Base-by-base conservation (phyloP, 306 rosid species). In the Gleditsia sinensis region DNA sequence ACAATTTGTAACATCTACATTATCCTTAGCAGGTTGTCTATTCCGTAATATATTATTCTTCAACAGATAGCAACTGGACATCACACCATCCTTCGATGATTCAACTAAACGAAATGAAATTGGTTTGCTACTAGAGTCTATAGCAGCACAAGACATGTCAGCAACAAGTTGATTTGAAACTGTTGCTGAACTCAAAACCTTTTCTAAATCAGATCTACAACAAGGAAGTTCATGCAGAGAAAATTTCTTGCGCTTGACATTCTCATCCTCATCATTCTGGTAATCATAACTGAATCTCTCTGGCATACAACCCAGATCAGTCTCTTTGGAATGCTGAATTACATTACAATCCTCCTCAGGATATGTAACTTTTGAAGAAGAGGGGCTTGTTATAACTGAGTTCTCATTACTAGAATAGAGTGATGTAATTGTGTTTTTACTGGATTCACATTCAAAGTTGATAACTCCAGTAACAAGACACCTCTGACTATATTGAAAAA, bases 51-150 rank as follows among this genome's bases (percentile, higher is more conserved):
- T 51, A 60, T 76, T 79, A 57, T 87, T 82, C 81, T 82, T 92
- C 46, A 88, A 75, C 57, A 87, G 78, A 85, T 86, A 84, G 82
- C 88, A 88, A 76, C 91, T 90, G 53, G 94, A 87, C 72, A 76
- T 75, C 45, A 94, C 89, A 83, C 97, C 97, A 45, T 79, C 75
- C 75, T 83, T 84, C 20, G 96, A 88, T 30, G 97, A 91, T 88
- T 94, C 97, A 25, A 89, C 96, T 81, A 90, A 79, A 54, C 48
- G 81, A 75, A 89, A 85, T 21, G 91, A 75, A 76, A 88, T 55
- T 42, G 83, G 78, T 83, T 85, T 86, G 61, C 62, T 80, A 72
- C 75, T 73, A 74, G 83, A 68, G 71, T 71, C 81, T 45, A 76
- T 62, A 78, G 81, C 76, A 59, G 81, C 85, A 63, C 6, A 7